A percentile compares a stretch with the other conserved stretches of the same genome.
Conservation (phyloP, 2,329 filamentous ascomycete species). For the Ceratocystiopsis sp. region DNA sequence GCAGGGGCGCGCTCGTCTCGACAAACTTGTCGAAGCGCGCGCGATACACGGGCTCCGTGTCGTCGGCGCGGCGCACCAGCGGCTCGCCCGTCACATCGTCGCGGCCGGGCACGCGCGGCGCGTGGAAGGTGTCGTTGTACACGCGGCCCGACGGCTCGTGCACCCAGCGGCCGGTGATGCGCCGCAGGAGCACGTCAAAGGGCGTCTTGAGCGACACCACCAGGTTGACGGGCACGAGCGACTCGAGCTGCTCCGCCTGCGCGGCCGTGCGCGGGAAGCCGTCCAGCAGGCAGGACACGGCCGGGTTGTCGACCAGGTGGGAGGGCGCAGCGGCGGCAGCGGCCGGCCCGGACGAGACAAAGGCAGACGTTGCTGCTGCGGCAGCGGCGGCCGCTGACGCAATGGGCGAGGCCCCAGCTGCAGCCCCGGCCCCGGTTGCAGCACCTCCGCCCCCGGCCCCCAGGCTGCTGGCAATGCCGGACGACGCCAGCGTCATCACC, state of each 20-base stretch:
- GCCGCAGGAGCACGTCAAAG: conserved; percentile 67
- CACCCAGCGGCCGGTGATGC: conserved; percentile 85
- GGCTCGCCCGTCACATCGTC: conserved; percentile 87
- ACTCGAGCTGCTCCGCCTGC: conserved; percentile 64
- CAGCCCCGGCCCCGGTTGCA: too few species aligned
- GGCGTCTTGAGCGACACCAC: conserved; percentile 80
- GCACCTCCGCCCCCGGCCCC: background rate
- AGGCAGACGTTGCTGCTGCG: conserved; percentile 13
- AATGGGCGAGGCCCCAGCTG: too few species aligned
- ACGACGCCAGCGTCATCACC: conserved; percentile 35
- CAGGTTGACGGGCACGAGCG: conserved; percentile 82
- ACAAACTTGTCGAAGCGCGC: conserved; percentile 67
- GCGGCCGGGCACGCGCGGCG: conserved; percentile 59
- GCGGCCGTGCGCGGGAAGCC: conserved; percentile 80
- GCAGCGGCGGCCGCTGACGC: conserved; percentile 9
- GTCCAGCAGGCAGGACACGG: conserved; percentile 85
- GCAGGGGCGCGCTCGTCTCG: conserved; percentile 66
- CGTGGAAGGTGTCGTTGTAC: conserved; percentile 90
- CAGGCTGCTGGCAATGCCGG: conserved; percentile 15
- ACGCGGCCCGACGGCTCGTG: conserved; percentile 81
- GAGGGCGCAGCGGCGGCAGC: background rate
- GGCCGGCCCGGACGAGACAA: conserved; percentile 23
- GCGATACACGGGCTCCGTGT: conserved; percentile 74
- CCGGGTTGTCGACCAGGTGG: conserved; percentile 46
- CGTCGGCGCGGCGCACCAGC: conserved; percentile 68